Evolutionary conservation across 805 yeast species (phyloP), one percentile per base, ranked within the genome.

Genomic region (Priceomyces medius): DNA sequence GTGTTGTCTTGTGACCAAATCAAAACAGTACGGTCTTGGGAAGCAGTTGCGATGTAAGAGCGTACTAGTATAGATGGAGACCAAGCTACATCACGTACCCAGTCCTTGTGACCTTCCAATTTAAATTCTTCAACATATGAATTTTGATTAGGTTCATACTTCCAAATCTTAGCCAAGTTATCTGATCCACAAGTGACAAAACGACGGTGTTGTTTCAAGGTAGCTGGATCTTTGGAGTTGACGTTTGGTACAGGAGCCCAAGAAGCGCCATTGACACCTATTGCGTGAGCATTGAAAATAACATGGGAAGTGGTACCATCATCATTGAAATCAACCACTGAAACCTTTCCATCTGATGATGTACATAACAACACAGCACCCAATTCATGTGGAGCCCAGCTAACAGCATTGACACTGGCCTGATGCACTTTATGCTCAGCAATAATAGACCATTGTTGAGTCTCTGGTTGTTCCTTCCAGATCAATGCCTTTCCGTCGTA

Each of bases 11-110:
- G 91, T 7, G 96, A 83, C 99, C 99, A 93, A 59, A 93, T 85
- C 46, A 90, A 73, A 38, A 95, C 97, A 0, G 95, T 85, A 62
- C 88, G 83, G 65, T 93, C 99, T 68, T 93, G 98, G 17, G 98
- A 90, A 7, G 97, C 97, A 27, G 96, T 82, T 10, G 98, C 99
- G 54, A 93, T 85, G 62, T 89, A 91, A 10, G 95, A 82, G 53
- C 87, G 84, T 35, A 88, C 77, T 47, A 93, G 76, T 36, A 88
- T 81, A 2, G 96, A 82, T 36, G 98, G 97, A 16, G 97, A 88
- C 99, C 99, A 93, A 3, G 95, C 88, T 46, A 91, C 97, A 61
- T 93, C 99, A 65, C 99, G 83, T 24, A 93, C 97, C 99, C 99
- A 93, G 64, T 93, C 99, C 13, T 87, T 74, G 64, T 93, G 99